Evolutionary conservation across 768 basidiomycete species (phyloP).

Genomic region (Daedaleopsis nitida): DNA sequence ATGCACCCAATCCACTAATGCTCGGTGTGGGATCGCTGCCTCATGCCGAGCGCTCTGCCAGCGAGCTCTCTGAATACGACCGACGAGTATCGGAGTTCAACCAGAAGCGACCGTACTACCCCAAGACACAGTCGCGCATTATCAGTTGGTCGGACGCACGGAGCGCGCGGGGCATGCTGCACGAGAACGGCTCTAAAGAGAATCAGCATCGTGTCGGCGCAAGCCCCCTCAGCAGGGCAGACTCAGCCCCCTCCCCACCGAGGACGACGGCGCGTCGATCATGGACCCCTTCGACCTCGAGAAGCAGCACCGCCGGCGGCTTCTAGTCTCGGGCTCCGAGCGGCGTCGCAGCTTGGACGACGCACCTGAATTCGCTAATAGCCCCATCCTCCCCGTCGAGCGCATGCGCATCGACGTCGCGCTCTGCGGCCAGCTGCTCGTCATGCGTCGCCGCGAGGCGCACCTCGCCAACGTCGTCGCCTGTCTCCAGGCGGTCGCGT

Average conservation of each 20-base stretch:
- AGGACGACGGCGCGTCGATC: constrained; percentile 9
- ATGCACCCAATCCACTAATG: constrained; percentile 23
- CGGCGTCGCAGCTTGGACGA: constrained; percentile 71
- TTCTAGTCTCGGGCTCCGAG: constrained; percentile 11
- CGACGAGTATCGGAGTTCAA: constrained; percentile 39
- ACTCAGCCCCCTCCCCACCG: constrained; percentile 4
- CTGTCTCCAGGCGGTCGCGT: constrained; percentile 61
- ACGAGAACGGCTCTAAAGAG: constrained; percentile 13
- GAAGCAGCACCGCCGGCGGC: constrained; percentile 7
- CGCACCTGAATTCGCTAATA: constrained; percentile 47
- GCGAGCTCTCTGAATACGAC: constrained; percentile 36
- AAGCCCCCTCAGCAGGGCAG: constrained; percentile 7
- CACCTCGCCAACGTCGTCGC: constrained; percentile 67
- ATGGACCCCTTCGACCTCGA: constrained; percentile 7
- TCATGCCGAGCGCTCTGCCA: constrained; percentile 25
- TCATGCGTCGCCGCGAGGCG: constrained; percentile 66
- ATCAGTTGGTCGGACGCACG: constrained; percentile 60
- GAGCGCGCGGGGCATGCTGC: constrained; percentile 41
- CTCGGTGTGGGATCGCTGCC: constrained; percentile 20
- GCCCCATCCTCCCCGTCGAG: constrained; percentile 55
- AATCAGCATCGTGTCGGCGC: constrained; percentile 12
- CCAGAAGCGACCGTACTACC: constrained; percentile 41
- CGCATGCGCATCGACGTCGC: constrained; percentile 81
- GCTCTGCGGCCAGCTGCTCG: constrained; percentile 71
- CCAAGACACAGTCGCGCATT: constrained; percentile 42